These are phyloP conservation scores for Suhomyces atakaporum DNA, from an alignment of 1,139 yeast species.

Conservation along the genomic window DNA sequence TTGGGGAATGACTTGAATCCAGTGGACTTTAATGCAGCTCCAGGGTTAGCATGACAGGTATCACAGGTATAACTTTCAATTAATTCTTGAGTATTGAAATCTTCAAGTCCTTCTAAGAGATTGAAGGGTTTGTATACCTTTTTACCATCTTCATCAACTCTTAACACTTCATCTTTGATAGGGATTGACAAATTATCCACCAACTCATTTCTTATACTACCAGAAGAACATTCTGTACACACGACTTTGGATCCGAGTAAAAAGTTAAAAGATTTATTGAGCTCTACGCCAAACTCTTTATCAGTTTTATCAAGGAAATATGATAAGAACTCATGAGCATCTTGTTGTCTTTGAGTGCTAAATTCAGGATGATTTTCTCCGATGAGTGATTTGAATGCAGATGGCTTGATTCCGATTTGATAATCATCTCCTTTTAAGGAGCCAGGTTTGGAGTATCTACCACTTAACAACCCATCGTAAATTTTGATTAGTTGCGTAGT, in stretches of 20 bases:
- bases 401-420: conserved; percentile 78
- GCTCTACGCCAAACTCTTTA: conserved; percentile 43
- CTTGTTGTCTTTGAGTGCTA: conserved; percentile 87
- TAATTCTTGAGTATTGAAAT: conserved; percentile 51
- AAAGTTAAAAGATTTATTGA: conserved; percentile 62
- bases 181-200: conserved; percentile 72
- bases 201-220: conserved; percentile 57
- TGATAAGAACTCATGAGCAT: conserved; percentile 85
- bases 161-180: conserved; percentile 43
- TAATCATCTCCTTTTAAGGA: conserved; percentile 52
- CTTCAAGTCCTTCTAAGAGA: conserved; percentile 52
- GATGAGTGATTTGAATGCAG: conserved; percentile 69
- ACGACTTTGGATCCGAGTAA: conserved; percentile 63
- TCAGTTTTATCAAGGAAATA: conserved; percentile 69
- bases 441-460: conserved; percentile 64
- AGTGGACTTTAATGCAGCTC: conserved; percentile 47
- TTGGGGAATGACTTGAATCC: conserved; percentile 69
- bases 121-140: conserved; percentile 51
- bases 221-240: conserved; percentile 63
- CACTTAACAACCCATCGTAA: conserved; percentile 77
- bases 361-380: conserved; percentile 84
- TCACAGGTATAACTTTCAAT: conserved; percentile 72
- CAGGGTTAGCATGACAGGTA: conserved; percentile 46
- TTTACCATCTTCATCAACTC: conserved; percentile 40
- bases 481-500: conserved; percentile 73